phyloP scores from a whole-genome alignment of 164 flowering plant genomes.

The Stephania yunnanensis region DNA sequence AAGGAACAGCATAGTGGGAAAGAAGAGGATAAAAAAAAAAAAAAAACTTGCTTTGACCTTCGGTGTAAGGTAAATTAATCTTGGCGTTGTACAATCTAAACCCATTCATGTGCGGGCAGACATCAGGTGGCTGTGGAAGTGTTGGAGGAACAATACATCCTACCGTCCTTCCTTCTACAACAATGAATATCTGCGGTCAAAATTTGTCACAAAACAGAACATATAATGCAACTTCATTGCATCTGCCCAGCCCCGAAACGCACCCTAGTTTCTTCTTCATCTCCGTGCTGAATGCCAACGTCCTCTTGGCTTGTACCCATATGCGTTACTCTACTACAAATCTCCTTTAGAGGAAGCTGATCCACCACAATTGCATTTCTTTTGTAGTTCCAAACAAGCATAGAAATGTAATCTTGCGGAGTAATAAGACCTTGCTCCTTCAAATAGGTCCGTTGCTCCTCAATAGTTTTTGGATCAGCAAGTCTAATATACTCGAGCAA shows the following conservation, averaged over 20 bases:
- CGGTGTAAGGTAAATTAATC: not conserved
- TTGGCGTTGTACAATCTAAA: not conserved
- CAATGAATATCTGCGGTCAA: not conserved
- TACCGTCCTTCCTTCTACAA: not conserved
- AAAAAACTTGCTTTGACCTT: not conserved
- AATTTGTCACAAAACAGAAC: not conserved
- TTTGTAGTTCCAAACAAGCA: conserved; percentile 98
- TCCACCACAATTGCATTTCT: conserved; percentile 55
- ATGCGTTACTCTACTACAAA: conserved; percentile 11
- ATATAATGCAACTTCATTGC: conserved; percentile 19
- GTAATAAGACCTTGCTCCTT: conserved; percentile 73
- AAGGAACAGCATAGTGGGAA: not conserved
- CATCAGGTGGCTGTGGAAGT: not conserved
- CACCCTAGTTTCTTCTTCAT: conserved; percentile 36
- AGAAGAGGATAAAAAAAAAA: not conserved
- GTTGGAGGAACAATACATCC: not conserved
- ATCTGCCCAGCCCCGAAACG: conserved; percentile 35
- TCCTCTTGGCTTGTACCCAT: conserved; percentile 23
- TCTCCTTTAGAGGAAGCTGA: conserved; percentile 34
- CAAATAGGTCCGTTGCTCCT: conserved; percentile 53
- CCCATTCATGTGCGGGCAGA: conserved; percentile 1
- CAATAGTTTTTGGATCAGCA: conserved; percentile 60
- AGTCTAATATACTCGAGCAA: conserved; percentile 71
- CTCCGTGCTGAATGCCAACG: conserved; percentile 18
- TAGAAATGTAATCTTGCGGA: conserved; percentile 88